Percentiles rank a stretch among this genome's conserved stretches.
Evolutionary conservation across 352 stramenopile genomes (phyloP).

Genomic region (Discostella stelligera): DNA sequence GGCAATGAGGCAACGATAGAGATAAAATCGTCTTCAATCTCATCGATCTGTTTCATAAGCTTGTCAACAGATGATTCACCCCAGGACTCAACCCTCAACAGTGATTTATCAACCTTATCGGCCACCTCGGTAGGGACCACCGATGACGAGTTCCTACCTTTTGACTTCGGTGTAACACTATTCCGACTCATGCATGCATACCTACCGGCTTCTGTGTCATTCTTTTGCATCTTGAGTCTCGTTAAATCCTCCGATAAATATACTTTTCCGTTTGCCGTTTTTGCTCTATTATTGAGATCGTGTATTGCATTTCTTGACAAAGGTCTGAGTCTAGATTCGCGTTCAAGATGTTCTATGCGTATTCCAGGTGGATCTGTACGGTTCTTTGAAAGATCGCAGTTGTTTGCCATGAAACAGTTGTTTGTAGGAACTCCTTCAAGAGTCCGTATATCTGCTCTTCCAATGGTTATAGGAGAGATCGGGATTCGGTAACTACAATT

Average conservation of each 20-base stretch:
- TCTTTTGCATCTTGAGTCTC: background rate
- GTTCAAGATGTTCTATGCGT: conserved; percentile 7
- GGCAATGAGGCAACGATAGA: conserved; percentile 49
- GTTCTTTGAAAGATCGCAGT: conserved; percentile 4
- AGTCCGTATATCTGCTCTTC: background rate
- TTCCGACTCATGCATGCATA: background rate
- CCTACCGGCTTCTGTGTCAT: background rate
- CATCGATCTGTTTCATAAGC: conserved; percentile 54
- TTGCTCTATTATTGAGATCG: background rate
- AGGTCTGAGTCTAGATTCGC: background rate
- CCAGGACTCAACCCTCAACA: conserved; percentile 31
- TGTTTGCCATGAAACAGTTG: background rate
- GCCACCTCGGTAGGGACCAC: conserved; percentile 39
- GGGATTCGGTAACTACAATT: conserved; percentile 2
- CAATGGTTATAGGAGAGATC: conserved; percentile 18
- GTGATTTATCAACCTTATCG: conserved; percentile 28
- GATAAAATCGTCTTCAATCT: conserved; percentile 63
- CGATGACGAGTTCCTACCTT: conserved; percentile 3
- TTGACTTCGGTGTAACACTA: conserved; percentile 6
- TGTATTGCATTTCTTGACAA: background rate
- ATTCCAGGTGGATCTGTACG: conserved; percentile 24
- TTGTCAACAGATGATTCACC: conserved; percentile 49
- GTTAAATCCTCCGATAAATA: background rate
- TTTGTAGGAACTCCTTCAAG: background rate
- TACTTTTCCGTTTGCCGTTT: background rate